A percentile compares a stretch with the other conserved stretches of the same genome.
phyloP scores from a whole-genome alignment of 148 eudicot species.

The Vaccinium myrtillus region DNA sequence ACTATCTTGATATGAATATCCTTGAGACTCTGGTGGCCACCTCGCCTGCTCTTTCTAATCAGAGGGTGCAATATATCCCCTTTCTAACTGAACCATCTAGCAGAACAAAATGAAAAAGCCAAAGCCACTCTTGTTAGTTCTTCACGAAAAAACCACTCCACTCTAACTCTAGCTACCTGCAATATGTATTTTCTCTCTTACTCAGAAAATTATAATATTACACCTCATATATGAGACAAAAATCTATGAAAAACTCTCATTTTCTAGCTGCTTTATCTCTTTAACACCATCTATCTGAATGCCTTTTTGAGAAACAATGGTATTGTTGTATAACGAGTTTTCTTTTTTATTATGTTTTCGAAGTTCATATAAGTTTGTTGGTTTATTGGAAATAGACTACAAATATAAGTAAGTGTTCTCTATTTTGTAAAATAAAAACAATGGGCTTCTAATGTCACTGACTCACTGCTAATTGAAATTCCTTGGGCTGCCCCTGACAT shows the following conservation, averaged over 20 bases:
- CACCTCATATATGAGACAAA: background rate
- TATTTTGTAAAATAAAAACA: background rate
- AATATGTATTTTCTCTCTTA: background rate
- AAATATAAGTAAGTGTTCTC: too few species aligned
- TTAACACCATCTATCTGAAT: background rate
- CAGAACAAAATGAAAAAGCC: background rate
- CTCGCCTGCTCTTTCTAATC: background rate
- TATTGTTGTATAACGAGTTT: background rate
- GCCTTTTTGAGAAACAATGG: background rate
- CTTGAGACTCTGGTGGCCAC: background rate
- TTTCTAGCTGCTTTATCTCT: background rate
- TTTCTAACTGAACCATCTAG: background rate
- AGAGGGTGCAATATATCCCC: background rate
- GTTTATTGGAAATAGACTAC: background rate
- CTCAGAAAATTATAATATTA: background rate
- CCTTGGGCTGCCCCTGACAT: background rate
- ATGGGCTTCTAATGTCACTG: background rate
- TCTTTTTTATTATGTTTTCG: background rate
- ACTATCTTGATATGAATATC: too few species aligned
- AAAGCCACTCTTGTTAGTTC: background rate
- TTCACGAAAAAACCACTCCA: background rate
- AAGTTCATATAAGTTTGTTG: background rate
- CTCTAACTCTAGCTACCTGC: background rate
- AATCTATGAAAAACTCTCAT: background rate
- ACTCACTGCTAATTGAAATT: background rate